Percentiles rank a stretch among this genome's conserved stretches.
Conservation (phyloP, 257 asterid species). For the Salvia hispanica region DNA sequence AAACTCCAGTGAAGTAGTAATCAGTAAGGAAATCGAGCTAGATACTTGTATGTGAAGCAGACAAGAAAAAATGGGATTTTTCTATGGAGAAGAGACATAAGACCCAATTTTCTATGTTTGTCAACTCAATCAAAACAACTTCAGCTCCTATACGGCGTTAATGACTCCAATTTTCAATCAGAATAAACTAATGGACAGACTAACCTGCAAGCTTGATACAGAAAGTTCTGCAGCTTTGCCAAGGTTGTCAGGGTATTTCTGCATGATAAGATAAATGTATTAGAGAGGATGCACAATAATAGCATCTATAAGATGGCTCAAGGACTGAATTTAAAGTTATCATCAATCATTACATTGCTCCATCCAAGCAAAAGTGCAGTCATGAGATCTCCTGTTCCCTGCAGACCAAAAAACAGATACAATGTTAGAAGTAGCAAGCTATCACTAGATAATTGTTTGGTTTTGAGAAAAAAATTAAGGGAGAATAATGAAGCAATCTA, state of each 20-base stretch:
- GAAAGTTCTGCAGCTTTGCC: constrained; percentile 94
- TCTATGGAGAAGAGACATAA: no score
- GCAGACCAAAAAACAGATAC: constrained; percentile 37
- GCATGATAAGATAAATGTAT: constrained; percentile 35
- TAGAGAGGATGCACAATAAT: constrained; percentile 25
- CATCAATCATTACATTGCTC: constrained; percentile 75
- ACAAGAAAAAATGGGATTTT: no score
- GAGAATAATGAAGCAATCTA: background rate
- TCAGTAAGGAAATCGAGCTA: no score
- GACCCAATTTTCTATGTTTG: no score
- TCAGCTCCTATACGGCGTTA: no score
- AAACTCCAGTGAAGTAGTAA: no score
- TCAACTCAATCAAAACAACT: no score
- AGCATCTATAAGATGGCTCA: constrained; percentile 20
- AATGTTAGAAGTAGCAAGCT: constrained; percentile 13
- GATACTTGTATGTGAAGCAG: no score
- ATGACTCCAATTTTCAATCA: no score
- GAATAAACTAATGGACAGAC: background rate
- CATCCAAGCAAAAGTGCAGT: constrained; percentile 95
- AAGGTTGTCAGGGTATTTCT: constrained; percentile 90
- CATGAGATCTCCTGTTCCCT: constrained; percentile 97
- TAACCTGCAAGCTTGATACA: constrained; percentile 96
- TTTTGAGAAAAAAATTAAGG: background rate
- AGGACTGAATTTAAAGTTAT: constrained; percentile 21
- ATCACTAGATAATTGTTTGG: constrained; percentile 13